Percentiles rank a stretch among this genome's conserved stretches.
phyloP scores from a whole-genome alignment of 1,284 basidiomycete species.

The Pseudozyma sp. region DNA sequence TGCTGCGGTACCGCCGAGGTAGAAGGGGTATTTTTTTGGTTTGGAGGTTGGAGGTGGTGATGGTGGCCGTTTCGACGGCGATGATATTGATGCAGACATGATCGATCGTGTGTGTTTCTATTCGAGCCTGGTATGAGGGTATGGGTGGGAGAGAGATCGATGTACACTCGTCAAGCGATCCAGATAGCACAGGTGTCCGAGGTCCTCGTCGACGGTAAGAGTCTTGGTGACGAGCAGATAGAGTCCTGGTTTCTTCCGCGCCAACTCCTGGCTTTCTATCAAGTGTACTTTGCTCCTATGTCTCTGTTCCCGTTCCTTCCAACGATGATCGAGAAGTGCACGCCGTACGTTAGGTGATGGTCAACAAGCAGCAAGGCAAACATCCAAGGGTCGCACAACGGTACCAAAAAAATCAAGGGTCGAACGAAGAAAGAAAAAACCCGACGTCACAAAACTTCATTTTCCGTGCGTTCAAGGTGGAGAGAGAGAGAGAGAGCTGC shows the following conservation, averaged over 20 bases:
- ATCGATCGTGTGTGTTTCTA: background rate
- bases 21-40: conserved; percentile 60
- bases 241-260: too few species aligned
- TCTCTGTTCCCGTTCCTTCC: too few species aligned
- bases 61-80: conserved; percentile 3
- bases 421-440: background rate
- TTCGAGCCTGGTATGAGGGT: background rate
- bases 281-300: too few species aligned
- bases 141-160: background rate
- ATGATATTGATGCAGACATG: conserved; percentile 26
- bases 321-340: too few species aligned
- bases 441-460: conserved; percentile 8
- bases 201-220: too few species aligned
- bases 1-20: conserved; percentile 64
- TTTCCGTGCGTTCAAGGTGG: background rate
- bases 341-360: background rate
- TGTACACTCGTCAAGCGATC: too few species aligned
- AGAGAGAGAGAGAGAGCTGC: too few species aligned
- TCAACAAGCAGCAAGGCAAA: background rate
- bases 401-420: conserved; percentile 5
- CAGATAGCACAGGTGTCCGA: too few species aligned
- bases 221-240: too few species aligned
- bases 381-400: background rate
- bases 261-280: too few species aligned
- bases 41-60: conserved; percentile 5